Conservation (phyloP, 2,329 filamentous ascomycete species). For the Penicillium sp. region DNA sequence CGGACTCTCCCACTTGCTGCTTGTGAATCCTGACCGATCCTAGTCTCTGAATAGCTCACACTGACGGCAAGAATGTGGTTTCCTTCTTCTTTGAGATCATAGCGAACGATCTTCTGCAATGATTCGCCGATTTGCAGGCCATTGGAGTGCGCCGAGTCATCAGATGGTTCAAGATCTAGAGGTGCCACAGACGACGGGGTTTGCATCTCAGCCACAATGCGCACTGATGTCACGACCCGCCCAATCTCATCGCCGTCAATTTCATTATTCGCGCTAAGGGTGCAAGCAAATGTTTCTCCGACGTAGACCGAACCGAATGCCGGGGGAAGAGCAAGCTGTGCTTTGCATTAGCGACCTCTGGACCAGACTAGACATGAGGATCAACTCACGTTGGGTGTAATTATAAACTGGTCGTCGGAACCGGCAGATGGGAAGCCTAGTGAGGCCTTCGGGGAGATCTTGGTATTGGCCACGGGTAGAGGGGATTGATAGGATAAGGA, state of each 20-base stretch:
- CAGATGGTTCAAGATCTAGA: conserved; percentile 55
- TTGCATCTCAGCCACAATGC: conserved; percentile 92
- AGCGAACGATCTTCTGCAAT: conserved; percentile 77
- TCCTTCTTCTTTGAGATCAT: conserved; percentile 91
- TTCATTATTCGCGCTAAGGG: conserved; percentile 94
- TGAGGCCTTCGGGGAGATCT: conserved; percentile 63
- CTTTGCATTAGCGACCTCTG: conserved; percentile 12
- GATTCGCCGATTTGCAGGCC: conserved; percentile 57
- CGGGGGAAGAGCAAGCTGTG: conserved; percentile 74
- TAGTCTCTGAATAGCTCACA: conserved; percentile 88
- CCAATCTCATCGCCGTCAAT: conserved; percentile 43
- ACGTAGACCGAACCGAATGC: conserved; percentile 95
- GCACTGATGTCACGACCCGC: conserved; percentile 68
- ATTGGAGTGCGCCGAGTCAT: conserved; percentile 48
- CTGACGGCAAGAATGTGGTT: conserved; percentile 92
- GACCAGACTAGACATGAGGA: background rate
- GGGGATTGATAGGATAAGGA: conserved; percentile 49
- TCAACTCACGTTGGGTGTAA: conserved; percentile 53
- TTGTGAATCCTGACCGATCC: conserved; percentile 47
- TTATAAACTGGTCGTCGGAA: conserved; percentile 54
- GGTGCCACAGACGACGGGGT: conserved; percentile 74
- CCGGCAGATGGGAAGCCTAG: conserved; percentile 67
- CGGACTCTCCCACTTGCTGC: conserved; percentile 65
- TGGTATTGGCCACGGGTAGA: conserved; percentile 48
- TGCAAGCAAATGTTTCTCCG: conserved; percentile 92